A percentile compares a stretch with the other conserved stretches of the same genome.
phyloP scores from a whole-genome alignment of 1,139 yeast genomes.

The Protomyces macrosporus region DNA sequence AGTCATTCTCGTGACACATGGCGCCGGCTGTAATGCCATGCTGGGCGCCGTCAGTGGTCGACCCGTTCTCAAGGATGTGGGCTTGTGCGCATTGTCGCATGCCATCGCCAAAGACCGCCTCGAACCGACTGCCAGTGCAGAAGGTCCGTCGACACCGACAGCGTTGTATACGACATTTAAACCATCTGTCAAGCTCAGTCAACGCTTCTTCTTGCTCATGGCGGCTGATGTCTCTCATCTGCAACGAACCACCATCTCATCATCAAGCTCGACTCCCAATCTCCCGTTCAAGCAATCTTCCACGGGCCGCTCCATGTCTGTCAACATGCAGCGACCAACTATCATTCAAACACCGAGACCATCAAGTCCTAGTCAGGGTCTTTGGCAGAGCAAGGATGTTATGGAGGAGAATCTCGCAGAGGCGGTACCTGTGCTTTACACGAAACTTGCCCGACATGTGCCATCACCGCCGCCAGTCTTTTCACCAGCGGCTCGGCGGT shows the following conservation, averaged over 20 bases:
- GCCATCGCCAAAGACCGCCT: slow-evolving; percentile 30
- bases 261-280: too few relatives aligned
- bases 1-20: slow-evolving; percentile 41
- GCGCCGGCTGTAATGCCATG: slow-evolving; percentile 43
- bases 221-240: not conserved
- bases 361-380: too few relatives aligned
- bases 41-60: slow-evolving; percentile 37
- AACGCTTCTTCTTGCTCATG: not conserved
- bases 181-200: not conserved
- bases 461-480: not conserved
- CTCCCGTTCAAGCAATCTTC: too few relatives aligned
- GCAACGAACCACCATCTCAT: not conserved
- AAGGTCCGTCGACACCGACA: not conserved
- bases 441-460: not conserved
- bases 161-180: not conserved
- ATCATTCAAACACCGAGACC: too few relatives aligned
- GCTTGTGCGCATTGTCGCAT: slow-evolving; percentile 38
- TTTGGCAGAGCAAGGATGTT: too few relatives aligned
- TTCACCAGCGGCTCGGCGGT: not conserved
- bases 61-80: slow-evolving; percentile 39
- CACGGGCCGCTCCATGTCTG: too few relatives aligned
- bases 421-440: too few relatives aligned
- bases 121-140: not conserved
- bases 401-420: too few relatives aligned
- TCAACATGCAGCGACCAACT: too few relatives aligned